Conservation (phyloP, 2,329 filamentous ascomycete species). For the Fusarium acutatum region DNA sequence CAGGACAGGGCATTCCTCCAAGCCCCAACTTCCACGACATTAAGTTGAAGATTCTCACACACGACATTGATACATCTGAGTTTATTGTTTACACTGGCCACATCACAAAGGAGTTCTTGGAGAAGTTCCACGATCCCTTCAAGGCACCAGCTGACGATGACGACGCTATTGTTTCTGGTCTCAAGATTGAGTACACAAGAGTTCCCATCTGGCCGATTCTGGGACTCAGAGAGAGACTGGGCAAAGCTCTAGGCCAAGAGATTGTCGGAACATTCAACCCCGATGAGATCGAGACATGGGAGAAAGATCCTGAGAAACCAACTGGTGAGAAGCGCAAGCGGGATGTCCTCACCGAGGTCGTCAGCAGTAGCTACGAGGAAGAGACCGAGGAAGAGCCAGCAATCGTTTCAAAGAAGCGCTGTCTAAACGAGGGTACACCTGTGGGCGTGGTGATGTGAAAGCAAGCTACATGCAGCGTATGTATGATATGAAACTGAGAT, state of each 20-base stretch:
- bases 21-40: constrained; percentile 55
- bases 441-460: constrained; percentile 45
- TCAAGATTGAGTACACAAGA: constrained; percentile 58
- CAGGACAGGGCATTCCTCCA: constrained; percentile 25
- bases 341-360: constrained; percentile 48
- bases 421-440: constrained; percentile 42
- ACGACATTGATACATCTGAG: constrained; percentile 57
- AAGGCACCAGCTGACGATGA: constrained; percentile 46
- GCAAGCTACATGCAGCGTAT: background rate
- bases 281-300: constrained; percentile 57
- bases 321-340: constrained; percentile 46
- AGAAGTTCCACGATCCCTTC: constrained; percentile 59
- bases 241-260: constrained; percentile 60
- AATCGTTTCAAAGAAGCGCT: constrained; percentile 46
- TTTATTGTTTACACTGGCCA: constrained; percentile 64
- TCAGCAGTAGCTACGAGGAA: constrained; percentile 54
- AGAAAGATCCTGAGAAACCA: constrained; percentile 49
- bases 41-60: constrained; percentile 60
- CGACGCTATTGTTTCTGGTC: constrained; percentile 42
- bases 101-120: constrained; percentile 58
- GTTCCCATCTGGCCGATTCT: constrained; percentile 65
- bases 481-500: background rate
- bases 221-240: constrained; percentile 64
- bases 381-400: constrained; percentile 46
- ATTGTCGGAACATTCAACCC: constrained; percentile 55